Conservation (phyloP, 257 asterid species). For the Plantago elongata region DNA sequence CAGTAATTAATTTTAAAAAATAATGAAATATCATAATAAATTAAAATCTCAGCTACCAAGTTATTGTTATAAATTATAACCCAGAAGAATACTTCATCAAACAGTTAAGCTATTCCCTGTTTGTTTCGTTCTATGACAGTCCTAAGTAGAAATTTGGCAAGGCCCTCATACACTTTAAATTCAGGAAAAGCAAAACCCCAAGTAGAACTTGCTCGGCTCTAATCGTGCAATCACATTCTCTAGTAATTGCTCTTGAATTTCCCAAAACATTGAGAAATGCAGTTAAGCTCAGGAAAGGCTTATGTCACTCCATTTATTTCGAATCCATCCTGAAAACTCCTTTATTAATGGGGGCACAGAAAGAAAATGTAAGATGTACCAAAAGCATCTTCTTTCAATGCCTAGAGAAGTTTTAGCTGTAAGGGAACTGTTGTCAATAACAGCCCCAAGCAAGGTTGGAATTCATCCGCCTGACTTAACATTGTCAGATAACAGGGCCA, state of each 20-base stretch:
- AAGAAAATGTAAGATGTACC: not conserved
- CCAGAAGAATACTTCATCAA: not conserved
- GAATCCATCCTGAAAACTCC: conserved; percentile 9
- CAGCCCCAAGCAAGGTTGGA: not conserved
- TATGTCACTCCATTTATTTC: not conserved
- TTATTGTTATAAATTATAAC: conserved; percentile 2
- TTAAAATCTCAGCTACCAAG: conserved; percentile 12
- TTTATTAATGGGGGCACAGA: not conserved
- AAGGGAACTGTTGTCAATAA: not conserved
- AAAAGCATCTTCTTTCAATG: no score
- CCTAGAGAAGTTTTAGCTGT: not conserved
- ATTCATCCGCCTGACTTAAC: not conserved
- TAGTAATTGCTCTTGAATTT: conserved; percentile 4
- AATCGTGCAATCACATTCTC: not conserved
- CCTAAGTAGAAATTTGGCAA: conserved; percentile 8
- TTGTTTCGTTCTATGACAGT: not conserved
- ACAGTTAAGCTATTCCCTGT: not conserved
- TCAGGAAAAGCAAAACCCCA: not conserved
- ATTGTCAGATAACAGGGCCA: no score
- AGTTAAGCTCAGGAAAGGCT: conserved; percentile 2
- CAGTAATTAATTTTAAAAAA: not conserved
- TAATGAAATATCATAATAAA: conserved; percentile 4
- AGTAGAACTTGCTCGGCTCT: not conserved
- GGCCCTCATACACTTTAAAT: conserved; percentile 8
- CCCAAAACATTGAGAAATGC: not conserved